Conservation (phyloP, 306 rosid genomes). For the Abrus precatorius region DNA sequence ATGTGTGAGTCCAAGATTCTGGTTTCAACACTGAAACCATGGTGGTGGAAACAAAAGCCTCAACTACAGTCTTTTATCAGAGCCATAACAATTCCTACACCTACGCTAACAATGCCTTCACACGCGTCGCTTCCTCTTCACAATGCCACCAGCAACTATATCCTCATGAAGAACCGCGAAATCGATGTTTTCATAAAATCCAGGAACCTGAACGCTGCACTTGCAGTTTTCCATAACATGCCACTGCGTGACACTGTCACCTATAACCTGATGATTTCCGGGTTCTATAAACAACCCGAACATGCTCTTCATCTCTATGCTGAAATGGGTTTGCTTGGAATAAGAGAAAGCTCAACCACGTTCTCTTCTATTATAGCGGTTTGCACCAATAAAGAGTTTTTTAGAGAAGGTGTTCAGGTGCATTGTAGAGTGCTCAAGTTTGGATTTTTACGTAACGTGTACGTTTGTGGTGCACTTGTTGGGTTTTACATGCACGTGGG, state of each 20-base stretch:
- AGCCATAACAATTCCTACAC: constrained; percentile 39
- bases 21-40: constrained; percentile 24
- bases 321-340: constrained; percentile 66
- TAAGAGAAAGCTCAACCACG: constrained; percentile 68
- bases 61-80: constrained; percentile 40
- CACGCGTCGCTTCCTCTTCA: background rate
- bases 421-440: constrained; percentile 75
- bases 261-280: constrained; percentile 76
- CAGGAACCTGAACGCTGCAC: constrained; percentile 58
- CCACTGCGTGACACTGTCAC: constrained; percentile 71
- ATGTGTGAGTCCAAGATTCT: constrained; percentile 25
- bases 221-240: constrained; percentile 65
- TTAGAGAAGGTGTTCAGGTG: constrained; percentile 69
- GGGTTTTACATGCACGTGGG: constrained; percentile 66
- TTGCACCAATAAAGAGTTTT: constrained; percentile 59
- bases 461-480: constrained; percentile 69
- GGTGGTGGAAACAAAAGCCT: constrained; percentile 43
- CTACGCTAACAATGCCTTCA: constrained; percentile 3
- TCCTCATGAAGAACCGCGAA: constrained; percentile 64
- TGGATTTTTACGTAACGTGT: constrained; percentile 64
- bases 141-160: constrained; percentile 44
- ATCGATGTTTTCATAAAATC: constrained; percentile 55
- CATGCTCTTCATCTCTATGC: constrained; percentile 63
- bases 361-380: constrained; percentile 63
- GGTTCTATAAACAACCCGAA: constrained; percentile 48